A percentile compares a stretch with the other conserved stretches of the same genome.
Evolutionary conservation across 2,329 filamentous ascomycete genomes (phyloP).

Genomic region (Camillea tinctor): DNA sequence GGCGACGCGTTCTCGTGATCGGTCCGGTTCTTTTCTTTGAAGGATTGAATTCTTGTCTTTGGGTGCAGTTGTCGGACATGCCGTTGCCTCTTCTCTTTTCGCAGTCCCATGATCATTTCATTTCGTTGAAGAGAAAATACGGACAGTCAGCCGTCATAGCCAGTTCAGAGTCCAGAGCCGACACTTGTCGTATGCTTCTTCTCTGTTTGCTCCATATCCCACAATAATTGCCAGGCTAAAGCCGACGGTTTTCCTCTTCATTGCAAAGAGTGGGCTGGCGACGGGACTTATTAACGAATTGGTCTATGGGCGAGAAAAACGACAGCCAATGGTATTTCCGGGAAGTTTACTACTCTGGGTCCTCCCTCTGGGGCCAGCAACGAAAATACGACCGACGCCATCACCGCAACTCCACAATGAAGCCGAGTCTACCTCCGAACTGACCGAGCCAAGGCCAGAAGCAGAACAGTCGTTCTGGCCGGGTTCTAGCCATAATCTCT

Average conservation of each 20-base stretch:
- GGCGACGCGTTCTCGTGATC: background rate
- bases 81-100: background rate
- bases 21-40: background rate
- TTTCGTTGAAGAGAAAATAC: too few species aligned
- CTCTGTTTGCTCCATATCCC: background rate
- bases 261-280: background rate
- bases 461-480: constrained; percentile 2
- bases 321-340: background rate
- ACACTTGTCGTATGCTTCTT: background rate
- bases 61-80: background rate
- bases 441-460: constrained; percentile 6
- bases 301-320: background rate
- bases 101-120: background rate
- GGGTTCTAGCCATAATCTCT: background rate
- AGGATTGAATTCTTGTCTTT: background rate
- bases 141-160: too few species aligned
- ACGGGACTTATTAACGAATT: background rate
- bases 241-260: background rate
- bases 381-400: constrained; percentile 23
- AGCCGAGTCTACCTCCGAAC: constrained; percentile 18
- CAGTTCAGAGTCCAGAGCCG: background rate
- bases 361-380: constrained; percentile 11
- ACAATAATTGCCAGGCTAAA: background rate
- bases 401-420: constrained; percentile 24
- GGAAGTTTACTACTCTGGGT: background rate